A percentile compares a stretch with the other conserved stretches of the same genome.
phyloP scores from a whole-genome alignment of 257 asterid species.

The Lithospermum erythrorhizon region DNA sequence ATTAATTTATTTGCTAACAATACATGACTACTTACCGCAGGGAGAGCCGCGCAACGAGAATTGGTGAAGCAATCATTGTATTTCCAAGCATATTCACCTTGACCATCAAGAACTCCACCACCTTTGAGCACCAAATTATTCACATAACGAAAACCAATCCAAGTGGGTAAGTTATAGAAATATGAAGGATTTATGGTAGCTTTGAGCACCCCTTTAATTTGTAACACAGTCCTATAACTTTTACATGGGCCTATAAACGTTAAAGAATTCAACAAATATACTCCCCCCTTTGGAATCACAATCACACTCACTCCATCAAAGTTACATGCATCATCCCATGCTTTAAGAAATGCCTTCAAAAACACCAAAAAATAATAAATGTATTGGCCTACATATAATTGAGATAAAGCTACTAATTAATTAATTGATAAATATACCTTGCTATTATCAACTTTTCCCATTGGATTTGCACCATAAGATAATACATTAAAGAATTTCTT shows the following conservation, averaged over 20 bases:
- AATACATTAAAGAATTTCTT: constrained; percentile 25
- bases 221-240: constrained; percentile 18
- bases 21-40: constrained; percentile 31
- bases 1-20: too few relatives aligned
- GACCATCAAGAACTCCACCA: constrained; percentile 67
- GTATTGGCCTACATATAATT: too few relatives aligned
- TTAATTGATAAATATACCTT: constrained; percentile 16
- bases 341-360: constrained; percentile 47
- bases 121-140: constrained; percentile 37
- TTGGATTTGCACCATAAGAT: constrained; percentile 45
- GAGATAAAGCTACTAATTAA: too few relatives aligned
- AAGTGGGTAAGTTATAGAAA: constrained; percentile 22
- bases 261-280: constrained; percentile 25
- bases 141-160: constrained; percentile 65
- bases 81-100: constrained; percentile 57
- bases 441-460: constrained; percentile 30
- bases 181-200: constrained; percentile 35
- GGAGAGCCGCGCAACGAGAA: constrained; percentile 41
- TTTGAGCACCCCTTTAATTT: constrained; percentile 30
- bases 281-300: constrained; percentile 33
- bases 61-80: constrained; percentile 49
- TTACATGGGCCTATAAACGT: constrained; percentile 49
- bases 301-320: constrained; percentile 34
- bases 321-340: constrained; percentile 57
- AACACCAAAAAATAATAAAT: too few relatives aligned